These are phyloP conservation scores for Haematococcus sp. DNA, from an alignment of 139 green algal genomes.

Conservation along the genomic window DNA sequence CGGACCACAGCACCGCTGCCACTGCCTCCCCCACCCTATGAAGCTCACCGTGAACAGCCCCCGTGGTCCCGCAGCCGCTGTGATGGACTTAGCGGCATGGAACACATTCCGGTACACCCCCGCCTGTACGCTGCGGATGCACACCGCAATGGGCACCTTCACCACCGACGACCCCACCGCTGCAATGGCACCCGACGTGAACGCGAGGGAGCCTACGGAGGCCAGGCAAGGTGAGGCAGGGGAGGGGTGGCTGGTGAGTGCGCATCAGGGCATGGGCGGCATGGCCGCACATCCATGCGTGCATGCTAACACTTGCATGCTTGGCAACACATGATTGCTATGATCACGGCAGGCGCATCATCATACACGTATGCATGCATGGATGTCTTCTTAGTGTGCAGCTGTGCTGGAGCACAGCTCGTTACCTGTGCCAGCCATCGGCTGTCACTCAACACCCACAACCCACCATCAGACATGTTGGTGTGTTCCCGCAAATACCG, in stretches of 20 bases:
- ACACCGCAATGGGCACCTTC: slow-evolving; percentile 82
- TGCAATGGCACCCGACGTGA: slow-evolving; percentile 72
- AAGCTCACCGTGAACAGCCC: slow-evolving; percentile 79
- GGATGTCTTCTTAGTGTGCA: no score
- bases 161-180: slow-evolving; percentile 76
- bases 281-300: no score
- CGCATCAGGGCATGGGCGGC: background rate
- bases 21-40: no score
- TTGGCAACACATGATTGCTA: no score
- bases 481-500: slow-evolving; percentile 55
- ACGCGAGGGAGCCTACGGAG: slow-evolving; percentile 55
- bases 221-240: slow-evolving; percentile 19
- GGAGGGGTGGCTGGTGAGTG: background rate
- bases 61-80: slow-evolving; percentile 50
- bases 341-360: no score
- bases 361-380: no score
- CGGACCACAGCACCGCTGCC: no score
- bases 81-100: slow-evolving; percentile 55
- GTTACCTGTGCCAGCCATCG: no score
- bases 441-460: no score
- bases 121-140: slow-evolving; percentile 82
- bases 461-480: slow-evolving; percentile 1
- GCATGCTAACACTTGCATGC: no score
- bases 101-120: slow-evolving; percentile 78
- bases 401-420: no score